Percentiles rank a stretch among this genome's conserved stretches.
Conservation (phyloP, 2,329 filamentous ascomycete species). For the Nemania abortiva region DNA sequence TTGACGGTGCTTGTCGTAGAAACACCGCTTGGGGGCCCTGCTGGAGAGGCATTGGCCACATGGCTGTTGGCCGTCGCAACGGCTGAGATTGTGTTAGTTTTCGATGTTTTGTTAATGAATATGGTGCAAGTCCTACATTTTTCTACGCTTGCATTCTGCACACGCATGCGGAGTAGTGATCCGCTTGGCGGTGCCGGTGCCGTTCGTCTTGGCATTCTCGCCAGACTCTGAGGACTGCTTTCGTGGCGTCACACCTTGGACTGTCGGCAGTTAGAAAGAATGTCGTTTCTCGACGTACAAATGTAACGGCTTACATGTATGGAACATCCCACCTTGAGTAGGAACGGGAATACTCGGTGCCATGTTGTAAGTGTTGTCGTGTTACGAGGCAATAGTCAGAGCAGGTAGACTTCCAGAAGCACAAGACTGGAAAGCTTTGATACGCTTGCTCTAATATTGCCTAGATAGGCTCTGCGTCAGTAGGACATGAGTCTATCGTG, state of each 20-base stretch:
- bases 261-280: constrained; percentile 43
- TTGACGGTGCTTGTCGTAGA: constrained; percentile 84
- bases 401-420: constrained; percentile 18
- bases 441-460: constrained; percentile 18
- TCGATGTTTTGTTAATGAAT: constrained; percentile 12
- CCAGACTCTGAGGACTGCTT: constrained; percentile 60
- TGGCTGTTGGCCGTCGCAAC: constrained; percentile 84
- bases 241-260: constrained; percentile 65
- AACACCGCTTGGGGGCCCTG: constrained; percentile 81
- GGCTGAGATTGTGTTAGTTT: constrained; percentile 56
- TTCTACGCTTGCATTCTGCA: constrained; percentile 75
- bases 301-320: constrained; percentile 55
- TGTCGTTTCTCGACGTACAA: background rate
- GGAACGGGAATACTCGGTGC: constrained; percentile 62
- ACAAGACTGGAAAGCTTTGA: constrained; percentile 23
- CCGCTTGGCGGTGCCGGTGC: constrained; percentile 50
- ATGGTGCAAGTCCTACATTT: constrained; percentile 66
- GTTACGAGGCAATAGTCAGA: constrained; percentile 6
- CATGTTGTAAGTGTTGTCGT: constrained; percentile 49
- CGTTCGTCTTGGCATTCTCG: constrained; percentile 50
- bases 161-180: constrained; percentile 57
- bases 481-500: constrained; percentile 43
- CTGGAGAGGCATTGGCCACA: constrained; percentile 87
- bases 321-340: constrained; percentile 65
- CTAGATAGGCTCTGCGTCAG: constrained; percentile 25